phyloP scores from a whole-genome alignment of 805 yeast genomes.

The Hanseniaspora thailandica region DNA sequence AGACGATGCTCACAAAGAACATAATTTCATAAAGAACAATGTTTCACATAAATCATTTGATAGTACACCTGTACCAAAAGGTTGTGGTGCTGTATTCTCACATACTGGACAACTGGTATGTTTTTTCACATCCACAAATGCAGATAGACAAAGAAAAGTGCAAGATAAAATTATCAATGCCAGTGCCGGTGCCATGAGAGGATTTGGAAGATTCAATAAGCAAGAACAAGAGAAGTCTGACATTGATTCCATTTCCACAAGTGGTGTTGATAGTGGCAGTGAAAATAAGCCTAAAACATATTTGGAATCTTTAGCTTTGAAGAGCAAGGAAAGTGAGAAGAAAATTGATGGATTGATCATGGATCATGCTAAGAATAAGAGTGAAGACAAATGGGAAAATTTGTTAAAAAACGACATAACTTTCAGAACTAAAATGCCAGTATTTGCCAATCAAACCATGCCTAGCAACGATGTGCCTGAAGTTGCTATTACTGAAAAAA shows the following conservation, averaged over 20 bases:
- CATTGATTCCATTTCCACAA: conserved; percentile 2
- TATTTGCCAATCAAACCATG: conserved; percentile 32
- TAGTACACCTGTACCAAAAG: conserved; percentile 83
- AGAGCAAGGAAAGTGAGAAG: not conserved
- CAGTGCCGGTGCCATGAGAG: conserved; percentile 21
- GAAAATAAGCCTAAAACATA: conserved; percentile 27
- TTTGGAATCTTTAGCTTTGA: conserved; percentile 24
- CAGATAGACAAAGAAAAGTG: conserved; percentile 31
- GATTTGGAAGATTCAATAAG: conserved; percentile 23
- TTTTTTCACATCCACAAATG: conserved; percentile 50
- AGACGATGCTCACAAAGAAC: conserved; percentile 29
- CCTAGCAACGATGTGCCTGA: conserved; percentile 25
- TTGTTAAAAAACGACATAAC: conserved; percentile 45
- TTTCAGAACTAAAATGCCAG: conserved; percentile 30
- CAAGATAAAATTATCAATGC: conserved; percentile 19
- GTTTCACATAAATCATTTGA: conserved; percentile 36
- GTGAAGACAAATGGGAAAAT: conserved; percentile 53
- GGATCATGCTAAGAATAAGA: conserved; percentile 19
- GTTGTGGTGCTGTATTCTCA: conserved; percentile 87
- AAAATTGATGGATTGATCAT: not conserved
- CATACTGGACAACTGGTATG: conserved; percentile 67
- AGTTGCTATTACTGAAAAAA: conserved; percentile 27
- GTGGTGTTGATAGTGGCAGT: conserved; percentile 3
- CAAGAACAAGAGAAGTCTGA: conserved; percentile 6
- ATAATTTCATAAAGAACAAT: conserved; percentile 13